Conservation (phyloP, 2,329 filamentous ascomycete genomes). For the Colletotrichum tropicale region DNA sequence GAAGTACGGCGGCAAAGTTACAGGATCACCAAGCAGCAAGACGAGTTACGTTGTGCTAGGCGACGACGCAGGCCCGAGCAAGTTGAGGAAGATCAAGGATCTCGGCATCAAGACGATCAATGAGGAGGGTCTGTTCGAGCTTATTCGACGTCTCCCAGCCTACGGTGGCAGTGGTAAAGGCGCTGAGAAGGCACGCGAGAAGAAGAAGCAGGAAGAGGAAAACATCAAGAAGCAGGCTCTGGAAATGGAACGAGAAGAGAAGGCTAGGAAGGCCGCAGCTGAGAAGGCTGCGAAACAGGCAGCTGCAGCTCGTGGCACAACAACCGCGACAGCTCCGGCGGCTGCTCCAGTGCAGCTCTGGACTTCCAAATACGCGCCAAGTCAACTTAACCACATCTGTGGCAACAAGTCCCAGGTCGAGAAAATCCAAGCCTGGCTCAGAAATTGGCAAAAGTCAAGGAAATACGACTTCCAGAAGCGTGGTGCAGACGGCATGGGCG, state of each 20-base stretch:
- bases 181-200: slow-evolving; percentile 83
- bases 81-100: slow-evolving; percentile 83
- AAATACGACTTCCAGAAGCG: slow-evolving; percentile 82
- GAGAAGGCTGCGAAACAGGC: slow-evolving; percentile 59
- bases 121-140: slow-evolving; percentile 86
- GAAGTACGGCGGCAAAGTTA: slow-evolving; percentile 91
- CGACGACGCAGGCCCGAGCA: slow-evolving; percentile 89
- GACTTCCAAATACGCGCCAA: slow-evolving; percentile 95
- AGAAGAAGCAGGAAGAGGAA: slow-evolving; percentile 82
- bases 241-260: slow-evolving; percentile 86
- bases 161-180: slow-evolving; percentile 89
- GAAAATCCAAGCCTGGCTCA: slow-evolving; percentile 87
- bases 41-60: slow-evolving; percentile 94
- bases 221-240: slow-evolving; percentile 81
- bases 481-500: slow-evolving; percentile 84
- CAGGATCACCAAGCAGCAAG: slow-evolving; percentile 83
- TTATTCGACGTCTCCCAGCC: slow-evolving; percentile 81
- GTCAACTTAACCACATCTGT: slow-evolving; percentile 84
- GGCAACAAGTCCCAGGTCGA: slow-evolving; percentile 93
- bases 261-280: slow-evolving; percentile 55
- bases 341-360: slow-evolving; percentile 67
- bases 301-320: slow-evolving; percentile 45
- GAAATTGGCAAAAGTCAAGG: slow-evolving; percentile 78
- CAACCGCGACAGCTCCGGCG: slow-evolving; percentile 42
- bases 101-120: slow-evolving; percentile 89